phyloP scores from a whole-genome alignment of 106 monocot species.

The Acanthochlamys bracteata region DNA sequence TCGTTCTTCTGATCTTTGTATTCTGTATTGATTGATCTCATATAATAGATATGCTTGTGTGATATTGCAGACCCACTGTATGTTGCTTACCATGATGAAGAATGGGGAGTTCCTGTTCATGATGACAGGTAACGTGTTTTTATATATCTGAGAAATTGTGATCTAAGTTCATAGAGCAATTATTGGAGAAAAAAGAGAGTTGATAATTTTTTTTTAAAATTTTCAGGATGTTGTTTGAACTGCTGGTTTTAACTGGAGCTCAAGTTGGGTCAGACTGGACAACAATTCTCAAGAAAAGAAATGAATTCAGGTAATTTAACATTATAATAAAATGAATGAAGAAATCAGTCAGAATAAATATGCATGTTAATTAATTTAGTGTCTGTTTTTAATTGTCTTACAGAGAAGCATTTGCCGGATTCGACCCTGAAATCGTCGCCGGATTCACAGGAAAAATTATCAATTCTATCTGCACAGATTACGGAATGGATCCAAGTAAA shows the following conservation, averaged over 20 bases:
- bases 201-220: neutral
- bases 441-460: slow-evolving; percentile 50
- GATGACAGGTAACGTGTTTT: slow-evolving; percentile 5
- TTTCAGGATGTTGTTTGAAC: slow-evolving; percentile 17
- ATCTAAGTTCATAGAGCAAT: too few relatives aligned
- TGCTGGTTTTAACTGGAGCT: slow-evolving; percentile 17
- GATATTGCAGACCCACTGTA: slow-evolving; percentile 18
- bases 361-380: too few relatives aligned
- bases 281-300: slow-evolving; percentile 11
- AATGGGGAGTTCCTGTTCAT: slow-evolving; percentile 39
- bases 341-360: too few relatives aligned
- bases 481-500: slow-evolving; percentile 43
- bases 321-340: neutral
- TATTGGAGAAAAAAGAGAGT: too few relatives aligned
- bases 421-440: slow-evolving; percentile 42
- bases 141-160: too few relatives aligned
- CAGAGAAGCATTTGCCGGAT: slow-evolving; percentile 57
- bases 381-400: neutral
- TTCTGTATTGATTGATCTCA: neutral
- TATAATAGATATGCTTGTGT: neutral
- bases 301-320: slow-evolving; percentile 15
- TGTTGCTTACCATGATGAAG: slow-evolving; percentile 42
- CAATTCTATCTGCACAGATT: slow-evolving; percentile 29
- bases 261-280: slow-evolving; percentile 17
- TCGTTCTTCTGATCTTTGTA: neutral